phyloP scores from a whole-genome alignment of 805 yeast genomes.

The Limtongia smithiae region DNA sequence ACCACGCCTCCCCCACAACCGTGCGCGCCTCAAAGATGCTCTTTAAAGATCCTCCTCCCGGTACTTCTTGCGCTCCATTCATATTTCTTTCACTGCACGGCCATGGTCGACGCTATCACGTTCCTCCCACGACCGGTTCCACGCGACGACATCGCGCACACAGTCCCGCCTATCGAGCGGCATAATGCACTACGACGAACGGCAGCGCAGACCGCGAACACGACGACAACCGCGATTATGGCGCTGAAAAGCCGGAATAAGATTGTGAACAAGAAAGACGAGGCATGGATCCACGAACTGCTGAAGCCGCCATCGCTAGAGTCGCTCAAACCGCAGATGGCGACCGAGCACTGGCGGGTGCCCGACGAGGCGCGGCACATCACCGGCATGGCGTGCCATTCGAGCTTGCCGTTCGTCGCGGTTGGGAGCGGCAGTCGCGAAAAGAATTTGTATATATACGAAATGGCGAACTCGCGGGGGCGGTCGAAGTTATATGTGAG shows the following conservation, averaged over 20 bases:
- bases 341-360: constrained; percentile 37
- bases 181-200: constrained; percentile 24
- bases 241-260: constrained; percentile 1
- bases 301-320: constrained; percentile 23
- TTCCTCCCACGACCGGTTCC: no score
- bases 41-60: no score
- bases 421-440: constrained; percentile 50
- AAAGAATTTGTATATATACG: constrained; percentile 53
- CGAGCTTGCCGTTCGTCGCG: constrained; percentile 46
- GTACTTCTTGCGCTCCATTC: no score
- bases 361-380: constrained; percentile 39
- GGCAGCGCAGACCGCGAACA: not conserved
- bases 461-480: constrained; percentile 39
- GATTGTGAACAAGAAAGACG: constrained; percentile 17
- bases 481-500: constrained; percentile 16
- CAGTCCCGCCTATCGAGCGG: constrained; percentile 19
- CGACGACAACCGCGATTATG: constrained; percentile 1
- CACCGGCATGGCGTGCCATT: constrained; percentile 39
- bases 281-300: constrained; percentile 29
- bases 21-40: no score
- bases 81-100: no score
- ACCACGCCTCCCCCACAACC: no score
- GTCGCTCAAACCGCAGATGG: constrained; percentile 12
- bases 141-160: constrained; percentile 9
- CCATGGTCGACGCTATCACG: no score